Evolutionary conservation across 2,329 filamentous ascomycete genomes (phyloP).

Genomic region (Botrytis hyacinthi): DNA sequence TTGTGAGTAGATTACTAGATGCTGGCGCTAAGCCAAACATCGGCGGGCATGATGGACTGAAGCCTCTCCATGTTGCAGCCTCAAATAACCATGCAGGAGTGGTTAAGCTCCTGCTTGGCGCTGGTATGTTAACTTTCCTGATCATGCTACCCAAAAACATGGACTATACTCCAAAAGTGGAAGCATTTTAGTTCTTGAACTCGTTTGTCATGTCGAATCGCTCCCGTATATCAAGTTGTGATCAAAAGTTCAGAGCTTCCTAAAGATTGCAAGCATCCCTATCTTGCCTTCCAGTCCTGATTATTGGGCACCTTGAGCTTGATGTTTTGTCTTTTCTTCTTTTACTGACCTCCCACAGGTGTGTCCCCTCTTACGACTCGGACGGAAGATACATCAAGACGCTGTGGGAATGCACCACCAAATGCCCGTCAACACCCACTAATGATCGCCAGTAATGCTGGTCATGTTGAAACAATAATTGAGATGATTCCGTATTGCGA

Average conservation of each 20-base stretch:
- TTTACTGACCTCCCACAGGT: not conserved
- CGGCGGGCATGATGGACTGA: constrained; percentile 32
- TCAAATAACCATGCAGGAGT: constrained; percentile 36
- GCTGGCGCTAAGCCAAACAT: constrained; percentile 32
- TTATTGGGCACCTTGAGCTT: not conserved
- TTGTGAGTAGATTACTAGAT: constrained; percentile 23
- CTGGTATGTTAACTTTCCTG: constrained; percentile 30
- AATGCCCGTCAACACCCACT: constrained; percentile 35
- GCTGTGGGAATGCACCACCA: not conserved
- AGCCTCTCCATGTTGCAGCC: constrained; percentile 42
- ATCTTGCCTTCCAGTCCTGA: not conserved
- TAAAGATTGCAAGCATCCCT: not conserved
- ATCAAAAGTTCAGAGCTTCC: not conserved
- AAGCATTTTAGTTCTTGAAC: not conserved
- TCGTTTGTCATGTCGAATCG: not conserved
- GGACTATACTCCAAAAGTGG: not conserved
- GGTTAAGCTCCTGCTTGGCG: constrained; percentile 38
- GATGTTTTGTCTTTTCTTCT: not conserved
- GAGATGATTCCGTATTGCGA: constrained; percentile 19
- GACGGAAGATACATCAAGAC: not conserved
- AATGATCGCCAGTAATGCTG: constrained; percentile 37
- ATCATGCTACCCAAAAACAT: not conserved
- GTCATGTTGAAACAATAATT: constrained; percentile 29
- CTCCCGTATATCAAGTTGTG: not conserved
- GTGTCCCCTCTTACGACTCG: constrained; percentile 39